These are phyloP conservation scores for Dispira parvispora DNA, from an alignment of 192 early-diverging fungal genomes.

Conservation along the genomic window DNA sequence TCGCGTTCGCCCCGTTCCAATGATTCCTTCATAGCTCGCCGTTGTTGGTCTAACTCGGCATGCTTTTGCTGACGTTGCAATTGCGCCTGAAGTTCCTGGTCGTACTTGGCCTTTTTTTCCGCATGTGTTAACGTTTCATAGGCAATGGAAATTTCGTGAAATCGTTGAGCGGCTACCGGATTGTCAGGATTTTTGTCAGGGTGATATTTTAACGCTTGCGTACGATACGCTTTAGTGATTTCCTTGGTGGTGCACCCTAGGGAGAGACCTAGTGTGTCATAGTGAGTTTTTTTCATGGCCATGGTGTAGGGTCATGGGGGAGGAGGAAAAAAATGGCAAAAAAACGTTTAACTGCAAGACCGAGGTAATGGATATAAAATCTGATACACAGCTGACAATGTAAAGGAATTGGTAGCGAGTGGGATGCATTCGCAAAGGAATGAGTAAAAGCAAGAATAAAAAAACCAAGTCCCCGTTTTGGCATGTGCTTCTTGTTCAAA, in stretches of 20 bases:
- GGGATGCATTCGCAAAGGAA: too few species aligned
- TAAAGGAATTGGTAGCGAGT: too few species aligned
- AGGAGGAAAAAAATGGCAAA: not conserved
- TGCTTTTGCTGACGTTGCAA: not conserved
- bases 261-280: not conserved
- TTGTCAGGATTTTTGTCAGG: constrained; percentile 9
- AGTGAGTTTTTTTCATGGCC: not conserved
- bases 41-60: not conserved
- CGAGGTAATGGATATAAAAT: too few species aligned
- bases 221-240: constrained; percentile 10
- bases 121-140: constrained; percentile 12
- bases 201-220: not conserved
- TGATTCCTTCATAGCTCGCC: constrained; percentile 4
- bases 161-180: not conserved
- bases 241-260: not conserved
- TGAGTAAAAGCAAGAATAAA: too few species aligned
- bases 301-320: not conserved
- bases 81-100: not conserved
- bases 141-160: not conserved
- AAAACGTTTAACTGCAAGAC: too few species aligned
- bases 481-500: too few species aligned
- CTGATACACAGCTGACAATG: too few species aligned
- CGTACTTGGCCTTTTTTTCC: not conserved
- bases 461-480: too few species aligned
- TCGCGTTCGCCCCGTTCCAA: constrained; percentile 5